Base-by-base conservation (phyloP, 257 asterid genomes). In the Rehmannia glutinosa region DNA sequence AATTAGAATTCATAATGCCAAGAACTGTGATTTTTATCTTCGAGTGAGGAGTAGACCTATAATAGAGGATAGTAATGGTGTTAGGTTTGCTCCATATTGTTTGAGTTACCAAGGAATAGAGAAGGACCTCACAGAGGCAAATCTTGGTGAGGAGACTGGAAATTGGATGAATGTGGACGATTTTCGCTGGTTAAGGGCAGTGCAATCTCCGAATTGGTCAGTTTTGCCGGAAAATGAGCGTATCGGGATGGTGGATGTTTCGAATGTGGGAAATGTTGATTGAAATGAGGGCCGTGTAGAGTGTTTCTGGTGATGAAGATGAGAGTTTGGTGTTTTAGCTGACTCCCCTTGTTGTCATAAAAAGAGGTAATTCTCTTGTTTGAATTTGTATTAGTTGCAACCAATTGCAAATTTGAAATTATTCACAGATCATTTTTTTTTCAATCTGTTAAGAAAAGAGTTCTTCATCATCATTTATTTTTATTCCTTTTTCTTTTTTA, bases 121-220 rank as follows among this genome's bases (percentile, higher is more conserved):
- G 72, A 68, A 70, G 81, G 89, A 92, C 60, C 87, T 92, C 2
- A 74, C 64, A 25, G 84, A 79, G 72, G 95, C 96, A 4, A 87
- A 87, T 80, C 90, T 89, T 73, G 78, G 64, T 23, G 92, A 87
- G 77, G 98, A 92, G 74, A 85, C 86, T 5, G 89, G 87, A 74
- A 84, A 89, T 75, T 92, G 98, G 97, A 86, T 57, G 9, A 85
- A 89, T 75, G 92, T 89, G 70, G 98, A 89, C 79, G 97, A 92
- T 76, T 89, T 92, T 72, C 78, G 79, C 43, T 92, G 98, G 98
- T 65, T 92, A 73, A 82, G 97, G 70, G 98, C 96, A 0, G 78
- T 87, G 68, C 96, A 85, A 60, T 92, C 96, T 19, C 97, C 97
- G 0, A 92, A 90, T 73, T 90, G 97, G 98, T 84, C 88, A 1